A percentile compares a stretch with the other conserved stretches of the same genome.
These are phyloP conservation scores for Penicillium lividum DNA, from an alignment of 495 filamentous ascomycete genomes.

Conservation along the genomic window DNA sequence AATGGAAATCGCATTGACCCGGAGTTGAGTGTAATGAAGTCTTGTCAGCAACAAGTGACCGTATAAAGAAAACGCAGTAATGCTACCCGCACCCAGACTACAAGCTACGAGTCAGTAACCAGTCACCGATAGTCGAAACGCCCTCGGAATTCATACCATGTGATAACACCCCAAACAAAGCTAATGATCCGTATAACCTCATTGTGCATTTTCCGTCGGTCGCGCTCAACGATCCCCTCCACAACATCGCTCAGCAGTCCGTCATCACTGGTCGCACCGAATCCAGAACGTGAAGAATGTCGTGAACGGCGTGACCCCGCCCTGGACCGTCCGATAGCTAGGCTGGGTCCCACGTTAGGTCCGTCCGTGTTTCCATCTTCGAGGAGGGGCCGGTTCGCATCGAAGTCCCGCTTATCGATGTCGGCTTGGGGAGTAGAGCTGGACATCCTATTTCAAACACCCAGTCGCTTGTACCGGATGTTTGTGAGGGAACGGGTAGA, in stretches of 20 bases:
- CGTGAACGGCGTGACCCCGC: slow-evolving; percentile 26
- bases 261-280: slow-evolving; percentile 41
- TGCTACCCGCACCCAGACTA: slow-evolving; percentile 77
- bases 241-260: slow-evolving; percentile 62
- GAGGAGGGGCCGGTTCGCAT: slow-evolving; percentile 49
- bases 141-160: slow-evolving; percentile 43
- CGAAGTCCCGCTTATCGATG: slow-evolving; percentile 65
- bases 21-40: slow-evolving; percentile 82
- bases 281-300: slow-evolving; percentile 12
- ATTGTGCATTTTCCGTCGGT: slow-evolving; percentile 53
- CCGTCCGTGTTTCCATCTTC: slow-evolving; percentile 35
- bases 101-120: slow-evolving; percentile 10
- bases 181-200: slow-evolving; percentile 53
- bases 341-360: slow-evolving; percentile 14
- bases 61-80: slow-evolving; percentile 89
- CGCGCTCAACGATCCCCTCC: slow-evolving; percentile 59
- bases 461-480: neutral
- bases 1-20: slow-evolving; percentile 86
- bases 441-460: slow-evolving; percentile 26
- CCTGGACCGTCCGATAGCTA: slow-evolving; percentile 15
- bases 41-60: slow-evolving; percentile 81
- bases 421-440: slow-evolving; percentile 26
- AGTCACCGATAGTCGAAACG: neutral
- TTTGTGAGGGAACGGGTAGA: neutral
- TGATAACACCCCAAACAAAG: slow-evolving; percentile 62